These are phyloP conservation scores for Auricularia sp. DNA, from an alignment of 768 basidiomycete species.

Conservation along the genomic window DNA sequence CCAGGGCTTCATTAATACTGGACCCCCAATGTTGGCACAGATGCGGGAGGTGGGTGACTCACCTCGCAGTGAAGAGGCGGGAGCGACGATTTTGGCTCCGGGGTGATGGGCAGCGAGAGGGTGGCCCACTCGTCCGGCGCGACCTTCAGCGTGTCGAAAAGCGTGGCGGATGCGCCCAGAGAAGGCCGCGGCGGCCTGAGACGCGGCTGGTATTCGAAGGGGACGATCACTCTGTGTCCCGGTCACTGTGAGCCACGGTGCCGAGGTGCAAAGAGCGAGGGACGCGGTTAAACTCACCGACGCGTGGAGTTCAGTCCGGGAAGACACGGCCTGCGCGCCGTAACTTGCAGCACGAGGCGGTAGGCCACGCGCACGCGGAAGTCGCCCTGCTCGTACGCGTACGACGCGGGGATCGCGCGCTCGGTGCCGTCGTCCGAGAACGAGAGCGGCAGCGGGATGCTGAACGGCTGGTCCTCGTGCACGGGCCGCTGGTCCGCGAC, in stretches of 20 bases:
- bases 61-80: background rate
- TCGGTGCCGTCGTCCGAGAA: background rate
- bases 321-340: background rate
- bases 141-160: background rate
- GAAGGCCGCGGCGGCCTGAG: background rate
- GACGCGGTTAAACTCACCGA: background rate
- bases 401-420: background rate
- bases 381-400: background rate
- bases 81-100: background rate
- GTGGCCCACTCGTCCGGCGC: background rate
- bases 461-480: background rate
- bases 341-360: background rate
- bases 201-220: background rate
- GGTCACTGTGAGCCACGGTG: background rate
- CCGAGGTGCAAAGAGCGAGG: background rate
- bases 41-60: background rate
- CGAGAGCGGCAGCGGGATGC: background rate
- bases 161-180: background rate
- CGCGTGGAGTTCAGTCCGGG: background rate
- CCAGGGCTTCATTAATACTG: background rate
- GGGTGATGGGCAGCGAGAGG: background rate
- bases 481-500: background rate
- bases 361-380: background rate
- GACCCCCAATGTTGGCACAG: no score
- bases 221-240: background rate